Base-by-base conservation (phyloP, 495 filamentous ascomycete genomes). In the Tuber calosporum region DNA sequence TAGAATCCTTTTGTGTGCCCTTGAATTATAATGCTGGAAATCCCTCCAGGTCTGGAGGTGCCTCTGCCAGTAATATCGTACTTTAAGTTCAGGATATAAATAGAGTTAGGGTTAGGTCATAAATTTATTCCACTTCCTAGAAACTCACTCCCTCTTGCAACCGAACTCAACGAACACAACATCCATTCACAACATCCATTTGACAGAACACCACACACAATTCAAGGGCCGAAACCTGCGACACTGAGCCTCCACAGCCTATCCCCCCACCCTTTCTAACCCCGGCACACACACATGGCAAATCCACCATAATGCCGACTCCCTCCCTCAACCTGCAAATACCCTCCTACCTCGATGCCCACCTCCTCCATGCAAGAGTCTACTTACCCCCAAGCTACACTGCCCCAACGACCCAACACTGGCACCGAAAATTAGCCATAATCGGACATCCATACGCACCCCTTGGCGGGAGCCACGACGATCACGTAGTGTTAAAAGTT, bases 381-480 rank as follows among this genome's bases (percentile, higher is more conserved):
- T 95, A 94, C 82, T 89, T 93, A 67, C 91, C 92, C 13, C 66
- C 68, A 7, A 73, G 45, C 53, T 82, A 66, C 67, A 84, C 79
- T 26, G 82, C 83, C 74, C 82, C 74, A 45, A 81, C 76, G 15
- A 79, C 77, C 20, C 73, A 82, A 1, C 81, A 82, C 0, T 81
- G 73, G n/a, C 58, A 77, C 34, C 86, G 86, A 19, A 70, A 75
- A 37, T 91, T 89, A 17, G 94, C 93, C 4, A 86, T 97, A 34
- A 81, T 99, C 37, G 94, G 94, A 0, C 95, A 98, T 82, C 94
- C 95, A 0, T 99, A 97, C 75, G 92, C 93, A 30, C 88, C 91
- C 0, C 84, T 98, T 8, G 95, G 95, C 17, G 95, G 95, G 7
- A 90, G 85, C 83, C 94, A 89, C 81, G 91, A 97, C 81, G 93